phyloP scores from a whole-genome alignment of 148 eudicot genomes.

The Silene uniflora region DNA sequence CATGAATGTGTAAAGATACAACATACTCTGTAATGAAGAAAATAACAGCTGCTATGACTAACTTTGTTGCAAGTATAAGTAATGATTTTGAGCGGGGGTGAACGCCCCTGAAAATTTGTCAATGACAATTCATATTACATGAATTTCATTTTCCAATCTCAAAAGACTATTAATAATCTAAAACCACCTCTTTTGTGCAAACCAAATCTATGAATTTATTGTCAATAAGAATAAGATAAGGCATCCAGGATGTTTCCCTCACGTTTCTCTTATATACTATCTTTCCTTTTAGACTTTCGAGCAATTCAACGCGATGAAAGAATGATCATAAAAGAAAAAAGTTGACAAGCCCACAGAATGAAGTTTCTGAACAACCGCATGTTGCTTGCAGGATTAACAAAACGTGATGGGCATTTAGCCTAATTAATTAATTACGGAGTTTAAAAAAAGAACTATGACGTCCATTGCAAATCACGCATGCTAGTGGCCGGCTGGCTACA shows the following conservation, averaged over 20 bases:
- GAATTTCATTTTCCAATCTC: too few species aligned
- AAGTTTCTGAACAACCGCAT: neutral
- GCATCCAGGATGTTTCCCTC: neutral
- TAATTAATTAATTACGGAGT: neutral
- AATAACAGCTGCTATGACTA: neutral
- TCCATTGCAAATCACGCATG: constrained; percentile 13
- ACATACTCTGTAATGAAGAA: too few species aligned
- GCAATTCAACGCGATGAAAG: neutral
- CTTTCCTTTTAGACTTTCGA: neutral
- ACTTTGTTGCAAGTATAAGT: neutral
- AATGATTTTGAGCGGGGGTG: too few species aligned
- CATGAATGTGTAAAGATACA: neutral
- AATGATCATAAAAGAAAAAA: neutral
- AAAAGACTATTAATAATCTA: too few species aligned
- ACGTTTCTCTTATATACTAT: neutral
- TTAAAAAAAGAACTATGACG: neutral
- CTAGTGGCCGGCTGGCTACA: too few species aligned
- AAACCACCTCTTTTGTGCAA: neutral
- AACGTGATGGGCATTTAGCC: neutral
- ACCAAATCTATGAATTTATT: neutral
- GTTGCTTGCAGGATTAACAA: constrained; percentile 3
- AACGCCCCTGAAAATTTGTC: too few species aligned
- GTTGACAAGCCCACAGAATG: neutral
- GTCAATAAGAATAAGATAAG: neutral
- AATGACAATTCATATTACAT: too few species aligned